phyloP scores from a whole-genome alignment of 176 grass and related monocot species.

The Dactylis glomerata region DNA sequence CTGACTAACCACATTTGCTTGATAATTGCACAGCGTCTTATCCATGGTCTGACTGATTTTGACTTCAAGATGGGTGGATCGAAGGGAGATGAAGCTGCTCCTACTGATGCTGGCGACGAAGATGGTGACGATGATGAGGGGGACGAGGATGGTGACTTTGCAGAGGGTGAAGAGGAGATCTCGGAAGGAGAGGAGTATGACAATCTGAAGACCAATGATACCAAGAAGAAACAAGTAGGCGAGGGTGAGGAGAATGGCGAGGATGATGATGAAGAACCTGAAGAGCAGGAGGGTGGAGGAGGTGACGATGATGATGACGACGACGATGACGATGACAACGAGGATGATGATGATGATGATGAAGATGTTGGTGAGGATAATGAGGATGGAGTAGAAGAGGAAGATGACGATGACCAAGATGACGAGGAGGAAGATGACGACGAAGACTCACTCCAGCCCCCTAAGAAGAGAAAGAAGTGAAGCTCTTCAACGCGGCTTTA shows the following conservation, averaged over 20 bases:
- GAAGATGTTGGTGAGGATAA: conserved; percentile 15
- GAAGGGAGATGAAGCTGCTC: conserved; percentile 35
- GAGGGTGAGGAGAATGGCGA: conserved; percentile 61
- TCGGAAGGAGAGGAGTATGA: conserved; percentile 64
- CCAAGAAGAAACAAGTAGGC: conserved; percentile 50
- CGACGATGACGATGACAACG: not conserved
- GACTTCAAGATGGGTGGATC: conserved; percentile 30
- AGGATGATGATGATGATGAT: not conserved
- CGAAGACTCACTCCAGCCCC: conserved; percentile 68
- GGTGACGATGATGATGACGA: conserved; percentile 14
- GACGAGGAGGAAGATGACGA: conserved; percentile 60
- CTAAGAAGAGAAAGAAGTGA: conserved; percentile 89
- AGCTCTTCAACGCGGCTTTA: conserved; percentile 28
- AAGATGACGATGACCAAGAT: conserved; percentile 36
- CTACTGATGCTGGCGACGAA: conserved; percentile 57
- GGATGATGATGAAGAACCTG: conserved; percentile 50
- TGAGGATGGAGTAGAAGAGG: conserved; percentile 26
- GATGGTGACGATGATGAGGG: conserved; percentile 41
- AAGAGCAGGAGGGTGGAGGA: conserved; percentile 39
- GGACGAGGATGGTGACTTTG: conserved; percentile 52
- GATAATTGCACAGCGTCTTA: conserved; percentile 27
- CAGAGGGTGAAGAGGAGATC: conserved; percentile 55
- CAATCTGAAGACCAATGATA: conserved; percentile 43
- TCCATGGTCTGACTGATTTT: conserved; percentile 30
- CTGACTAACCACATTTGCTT: conserved; percentile 7